Conservation (phyloP, 306 rosid species). For the Lathyrus sativus region DNA sequence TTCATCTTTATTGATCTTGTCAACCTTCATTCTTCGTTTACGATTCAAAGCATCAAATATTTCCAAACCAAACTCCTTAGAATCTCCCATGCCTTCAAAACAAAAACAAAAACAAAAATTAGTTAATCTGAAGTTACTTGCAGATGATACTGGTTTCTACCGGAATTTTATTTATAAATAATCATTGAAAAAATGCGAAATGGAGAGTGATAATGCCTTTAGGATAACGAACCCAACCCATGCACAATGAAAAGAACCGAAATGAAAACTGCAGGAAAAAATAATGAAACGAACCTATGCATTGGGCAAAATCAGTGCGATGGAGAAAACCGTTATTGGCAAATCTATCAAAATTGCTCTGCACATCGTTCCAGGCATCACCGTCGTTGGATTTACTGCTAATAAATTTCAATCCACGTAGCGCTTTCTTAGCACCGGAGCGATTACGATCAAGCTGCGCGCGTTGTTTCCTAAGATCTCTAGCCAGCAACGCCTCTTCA, state of each 20-base stretch:
- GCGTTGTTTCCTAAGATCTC: slow-evolving; percentile 78
- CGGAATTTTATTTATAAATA: no score
- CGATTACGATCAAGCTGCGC: slow-evolving; percentile 94
- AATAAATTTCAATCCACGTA: slow-evolving; percentile 81
- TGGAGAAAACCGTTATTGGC: slow-evolving; percentile 58
- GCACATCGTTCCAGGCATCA: slow-evolving; percentile 87
- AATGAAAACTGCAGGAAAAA: not conserved
- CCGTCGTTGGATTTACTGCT: slow-evolving; percentile 64
- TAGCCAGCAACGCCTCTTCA: slow-evolving; percentile 77
- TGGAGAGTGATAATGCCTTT: no score
- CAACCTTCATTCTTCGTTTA: slow-evolving; percentile 65
- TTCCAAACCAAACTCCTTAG: slow-evolving; percentile 86
- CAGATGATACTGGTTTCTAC: no score
- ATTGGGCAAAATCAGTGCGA: slow-evolving; percentile 72
- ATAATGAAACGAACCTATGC: slow-evolving; percentile 68
- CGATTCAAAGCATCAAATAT: slow-evolving; percentile 84
- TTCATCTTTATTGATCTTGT: no score
- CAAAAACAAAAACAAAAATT: no score
- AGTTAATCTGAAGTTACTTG: no score
- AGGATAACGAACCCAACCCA: no score
- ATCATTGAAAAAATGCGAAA: no score
- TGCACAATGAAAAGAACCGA: no score
- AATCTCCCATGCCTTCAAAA: slow-evolving; percentile 79
- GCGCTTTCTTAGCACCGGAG: slow-evolving; percentile 81
- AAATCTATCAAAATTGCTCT: slow-evolving; percentile 60